phyloP scores from a whole-genome alignment of 2,329 filamentous ascomycete species.

The Aspergillus novofumigatus region DNA sequence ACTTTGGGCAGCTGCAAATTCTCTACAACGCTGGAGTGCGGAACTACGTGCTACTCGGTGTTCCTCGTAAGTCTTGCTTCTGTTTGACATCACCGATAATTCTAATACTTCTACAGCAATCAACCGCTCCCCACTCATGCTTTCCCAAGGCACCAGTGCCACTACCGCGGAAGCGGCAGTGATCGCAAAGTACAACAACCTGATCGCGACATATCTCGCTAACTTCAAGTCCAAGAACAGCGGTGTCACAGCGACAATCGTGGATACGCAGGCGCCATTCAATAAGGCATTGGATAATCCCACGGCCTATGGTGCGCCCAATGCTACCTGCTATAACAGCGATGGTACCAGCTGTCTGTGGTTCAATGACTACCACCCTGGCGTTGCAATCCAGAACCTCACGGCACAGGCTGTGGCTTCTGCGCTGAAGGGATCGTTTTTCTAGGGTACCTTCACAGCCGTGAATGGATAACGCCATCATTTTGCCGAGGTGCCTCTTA shows the following conservation, averaged over 20 bases:
- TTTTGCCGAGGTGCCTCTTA: no score
- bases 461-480: no score
- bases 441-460: not conserved
- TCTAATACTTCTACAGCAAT: constrained; percentile 1
- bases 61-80: constrained; percentile 4
- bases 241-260: constrained; percentile 4
- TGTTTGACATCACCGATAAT: not conserved
- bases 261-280: constrained; percentile 8
- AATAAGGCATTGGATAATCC: constrained; percentile 4
- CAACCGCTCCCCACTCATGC: constrained; percentile 4
- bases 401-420: constrained; percentile 7
- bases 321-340: constrained; percentile 5
- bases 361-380: constrained; percentile 12
- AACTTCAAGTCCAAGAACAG: not conserved
- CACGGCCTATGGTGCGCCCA: not conserved
- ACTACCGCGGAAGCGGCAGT: constrained; percentile 2
- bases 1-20: constrained; percentile 7
- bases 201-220: not conserved
- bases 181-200: constrained; percentile 3
- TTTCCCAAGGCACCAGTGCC: not conserved
- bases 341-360: constrained; percentile 8
- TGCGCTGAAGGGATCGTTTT: not conserved
- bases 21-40: constrained; percentile 5
- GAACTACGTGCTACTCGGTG: constrained; percentile 5
- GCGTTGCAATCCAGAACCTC: constrained; percentile 7